phyloP scores from a whole-genome alignment of 768 basidiomycete genomes.

The Sarcodon aspratus region DNA sequence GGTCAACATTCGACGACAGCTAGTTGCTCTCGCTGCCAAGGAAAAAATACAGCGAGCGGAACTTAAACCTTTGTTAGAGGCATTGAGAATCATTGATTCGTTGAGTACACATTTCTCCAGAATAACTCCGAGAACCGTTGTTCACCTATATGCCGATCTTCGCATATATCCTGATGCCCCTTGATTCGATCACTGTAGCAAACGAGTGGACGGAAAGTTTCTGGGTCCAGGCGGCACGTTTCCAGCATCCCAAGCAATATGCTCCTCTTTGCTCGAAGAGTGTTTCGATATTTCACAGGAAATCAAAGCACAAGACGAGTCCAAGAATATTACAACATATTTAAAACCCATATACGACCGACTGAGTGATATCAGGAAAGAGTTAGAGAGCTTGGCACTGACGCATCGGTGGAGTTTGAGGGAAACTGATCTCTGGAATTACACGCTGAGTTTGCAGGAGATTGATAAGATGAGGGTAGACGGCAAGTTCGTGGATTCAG shows the following conservation, averaged over 20 bases:
- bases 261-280: conserved; percentile 88
- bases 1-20: conserved; percentile 77
- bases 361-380: conserved; percentile 70
- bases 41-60: conserved; percentile 42
- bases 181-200: conserved; percentile 28
- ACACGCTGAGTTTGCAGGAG: conserved; percentile 85
- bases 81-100: conserved; percentile 93
- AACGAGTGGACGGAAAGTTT: conserved; percentile 94
- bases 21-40: conserved; percentile 82
- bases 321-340: conserved; percentile 73
- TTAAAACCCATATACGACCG: conserved; percentile 92
- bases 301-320: conserved; percentile 88
- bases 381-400: conserved; percentile 84
- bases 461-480: conserved; percentile 97
- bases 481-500: conserved; percentile 92
- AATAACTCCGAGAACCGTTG: neutral
- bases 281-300: conserved; percentile 95
- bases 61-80: conserved; percentile 83
- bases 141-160: neutral
- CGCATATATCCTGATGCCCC: conserved; percentile 10
- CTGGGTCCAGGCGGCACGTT: conserved; percentile 84
- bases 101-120: conserved; percentile 42
- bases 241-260: conserved; percentile 84
- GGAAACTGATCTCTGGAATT: conserved; percentile 91
- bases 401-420: conserved; percentile 96